These are phyloP conservation scores for Phytophthora lateralis DNA, from an alignment of 352 stramenopile species.

Conservation along the genomic window DNA sequence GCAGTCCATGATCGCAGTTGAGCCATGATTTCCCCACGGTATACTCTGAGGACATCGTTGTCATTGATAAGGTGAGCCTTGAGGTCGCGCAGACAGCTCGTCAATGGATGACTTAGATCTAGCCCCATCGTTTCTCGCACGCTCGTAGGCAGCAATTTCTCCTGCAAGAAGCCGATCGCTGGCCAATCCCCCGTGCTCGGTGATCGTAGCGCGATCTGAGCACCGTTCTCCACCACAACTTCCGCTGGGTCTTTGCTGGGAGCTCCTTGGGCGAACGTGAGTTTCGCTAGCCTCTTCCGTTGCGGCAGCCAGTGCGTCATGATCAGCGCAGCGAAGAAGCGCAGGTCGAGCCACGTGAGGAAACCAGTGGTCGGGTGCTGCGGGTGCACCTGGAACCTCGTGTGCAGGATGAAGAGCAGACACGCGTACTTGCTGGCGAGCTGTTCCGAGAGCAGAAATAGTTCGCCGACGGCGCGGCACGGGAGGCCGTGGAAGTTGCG, in stretches of 20 bases:
- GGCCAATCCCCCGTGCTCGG: slow-evolving; percentile 50
- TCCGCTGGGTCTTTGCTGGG: slow-evolving; percentile 4
- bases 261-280: slow-evolving; percentile 25
- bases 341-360: slow-evolving; percentile 68
- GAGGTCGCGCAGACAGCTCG: slow-evolving; percentile 70
- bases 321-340: slow-evolving; percentile 72
- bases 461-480: slow-evolving; percentile 50
- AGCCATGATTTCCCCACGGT: slow-evolving; percentile 49
- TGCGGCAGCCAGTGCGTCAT: slow-evolving; percentile 84
- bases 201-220: slow-evolving; percentile 47
- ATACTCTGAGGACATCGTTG: slow-evolving; percentile 57
- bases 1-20: slow-evolving; percentile 29
- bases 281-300: slow-evolving; percentile 42
- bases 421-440: slow-evolving; percentile 81
- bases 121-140: slow-evolving; percentile 64
- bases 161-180: slow-evolving; percentile 52
- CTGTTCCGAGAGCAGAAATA: slow-evolving; percentile 73
- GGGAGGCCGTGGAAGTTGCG: slow-evolving; percentile 77
- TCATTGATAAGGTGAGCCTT: slow-evolving; percentile 84
- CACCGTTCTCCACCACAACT: slow-evolving; percentile 55
- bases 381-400: slow-evolving; percentile 77
- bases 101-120: slow-evolving; percentile 65
- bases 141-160: slow-evolving; percentile 54
- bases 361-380: slow-evolving; percentile 58
- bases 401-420: slow-evolving; percentile 82